Evolutionary conservation across 108 stramenopile genomes (phyloP), one percentile per base, ranked within the genome.

Genomic region (Stephanodiscus triporus): DNA sequence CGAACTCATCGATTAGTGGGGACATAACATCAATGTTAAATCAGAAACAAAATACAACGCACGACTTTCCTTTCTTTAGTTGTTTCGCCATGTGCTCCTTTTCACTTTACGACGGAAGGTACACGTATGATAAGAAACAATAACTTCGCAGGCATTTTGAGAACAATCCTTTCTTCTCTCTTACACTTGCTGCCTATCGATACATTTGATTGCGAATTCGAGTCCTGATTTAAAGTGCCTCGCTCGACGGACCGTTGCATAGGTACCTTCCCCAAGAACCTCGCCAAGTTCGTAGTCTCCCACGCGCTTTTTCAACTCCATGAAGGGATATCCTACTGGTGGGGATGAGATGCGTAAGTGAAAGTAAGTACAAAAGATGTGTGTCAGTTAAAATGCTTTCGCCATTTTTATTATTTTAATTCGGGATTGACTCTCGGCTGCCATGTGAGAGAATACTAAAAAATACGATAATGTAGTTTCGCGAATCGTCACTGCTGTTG

Each of bases 121-220:
- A 4, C 2, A 34, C 5, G 32, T 5, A 34, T 34, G 32, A 34
- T 34, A 5, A 34, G 32, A 34, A 34, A 34, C 5, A 5, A 34
- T 34, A 34, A 34, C 32, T 34, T 34, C 32, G 5, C 32, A 34
- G 32, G 5, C n/a, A 6, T 95, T 95, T 63, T 92, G 91, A 63
- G 89, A 68, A 43, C 32, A 34, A 5, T 87, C 90, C 64, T 97
- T 91, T 62, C 84, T 91, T 11, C 84, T 91, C 9, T 97, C 97
- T 75, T 96, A 88, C 20, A 97, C 78, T 34, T 34, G 32, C 32
- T 34, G 32, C 5, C 5, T 34, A 5, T 34, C 32, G 2, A 34
- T 34, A 20, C 93, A 80, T 85, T 97, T 92, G 59, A 91, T 73
- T n/a, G 91, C 91, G 60, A 49, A 83, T 59, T 83, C 72, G 8